phyloP scores from a whole-genome alignment of 305 asterid genomes.

The Solanum aculeatissimum region DNA sequence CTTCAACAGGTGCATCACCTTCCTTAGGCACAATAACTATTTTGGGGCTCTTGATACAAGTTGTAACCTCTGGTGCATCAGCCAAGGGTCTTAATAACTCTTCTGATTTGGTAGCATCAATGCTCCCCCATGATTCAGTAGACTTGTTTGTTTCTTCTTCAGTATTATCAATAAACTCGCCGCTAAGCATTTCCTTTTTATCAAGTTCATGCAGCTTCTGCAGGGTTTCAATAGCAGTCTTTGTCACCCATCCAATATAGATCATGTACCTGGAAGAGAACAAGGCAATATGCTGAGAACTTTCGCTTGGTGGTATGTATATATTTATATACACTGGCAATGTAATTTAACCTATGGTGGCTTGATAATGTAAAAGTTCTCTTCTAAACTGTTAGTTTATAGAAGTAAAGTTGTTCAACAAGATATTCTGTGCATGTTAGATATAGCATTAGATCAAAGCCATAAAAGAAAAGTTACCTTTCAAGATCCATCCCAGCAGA shows the following conservation, averaged over 20 bases:
- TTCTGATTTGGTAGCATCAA: neutral
- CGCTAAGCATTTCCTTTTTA: conserved; percentile 13
- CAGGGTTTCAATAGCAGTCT: conserved; percentile 33
- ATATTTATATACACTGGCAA: neutral
- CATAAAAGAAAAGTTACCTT: conserved; percentile 22
- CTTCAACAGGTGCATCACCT: neutral
- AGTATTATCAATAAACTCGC: conserved; percentile 1
- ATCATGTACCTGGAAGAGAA: conserved; percentile 21
- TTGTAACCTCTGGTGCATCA: neutral
- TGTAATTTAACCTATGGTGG: neutral
- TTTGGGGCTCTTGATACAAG: neutral
- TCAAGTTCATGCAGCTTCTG: conserved; percentile 39
- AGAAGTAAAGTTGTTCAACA: neutral
- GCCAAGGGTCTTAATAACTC: neutral
- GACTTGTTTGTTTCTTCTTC: conserved; percentile 11
- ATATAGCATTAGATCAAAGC: neutral
- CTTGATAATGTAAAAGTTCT: neutral
- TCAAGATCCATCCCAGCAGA: conserved; percentile 29
- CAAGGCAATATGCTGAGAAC: neutral
- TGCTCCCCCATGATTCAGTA: neutral
- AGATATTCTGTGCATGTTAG: neutral
- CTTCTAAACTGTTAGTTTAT: neutral
- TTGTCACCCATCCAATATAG: conserved; percentile 35
- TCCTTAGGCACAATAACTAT: neutral
- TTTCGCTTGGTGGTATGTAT: neutral